These are phyloP conservation scores for Nasturtium officinale DNA, from an alignment of 345 rosid genomes.

Conservation along the genomic window DNA sequence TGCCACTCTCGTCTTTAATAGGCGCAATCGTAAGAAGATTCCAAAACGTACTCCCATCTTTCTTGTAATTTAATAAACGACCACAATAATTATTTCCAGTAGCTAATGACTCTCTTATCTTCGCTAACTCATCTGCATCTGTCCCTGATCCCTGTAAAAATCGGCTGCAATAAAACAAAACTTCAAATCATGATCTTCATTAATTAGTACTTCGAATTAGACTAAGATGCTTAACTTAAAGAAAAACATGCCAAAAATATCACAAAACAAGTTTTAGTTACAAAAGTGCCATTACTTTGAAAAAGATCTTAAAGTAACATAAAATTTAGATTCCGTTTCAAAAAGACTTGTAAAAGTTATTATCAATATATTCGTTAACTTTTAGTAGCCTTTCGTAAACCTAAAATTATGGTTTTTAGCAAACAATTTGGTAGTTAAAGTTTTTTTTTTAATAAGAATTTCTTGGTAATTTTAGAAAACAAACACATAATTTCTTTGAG, in stretches of 20 bases:
- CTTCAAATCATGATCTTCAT: neutral
- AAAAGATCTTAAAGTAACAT: neutral
- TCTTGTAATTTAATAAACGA: slow-evolving; percentile 87
- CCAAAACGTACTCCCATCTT: slow-evolving; percentile 95
- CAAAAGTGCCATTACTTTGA: neutral
- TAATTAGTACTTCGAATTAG: neutral
- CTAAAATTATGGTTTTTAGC: neutral
- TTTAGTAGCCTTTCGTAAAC: neutral
- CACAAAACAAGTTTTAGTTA: neutral
- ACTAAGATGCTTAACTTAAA: neutral
- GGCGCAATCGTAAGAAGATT: slow-evolving; percentile 93
- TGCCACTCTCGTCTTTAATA: slow-evolving; percentile 85
- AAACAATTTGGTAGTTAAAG: neutral
- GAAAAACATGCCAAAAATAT: neutral
- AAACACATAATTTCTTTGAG: neutral
- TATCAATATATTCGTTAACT: neutral
- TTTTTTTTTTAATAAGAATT: too few relatives aligned
- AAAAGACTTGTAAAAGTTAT: neutral
- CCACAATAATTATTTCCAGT: slow-evolving; percentile 76
- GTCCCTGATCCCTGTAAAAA: slow-evolving; percentile 90
- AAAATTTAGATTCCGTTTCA: neutral
- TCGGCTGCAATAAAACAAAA: slow-evolving; percentile 53
- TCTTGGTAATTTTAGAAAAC: neutral
- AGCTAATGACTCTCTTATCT: slow-evolving; percentile 70
- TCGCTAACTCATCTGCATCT: slow-evolving; percentile 81